Base-by-base conservation (phyloP, 2,329 filamentous ascomycete species). In the Fusarium nanum region DNA sequence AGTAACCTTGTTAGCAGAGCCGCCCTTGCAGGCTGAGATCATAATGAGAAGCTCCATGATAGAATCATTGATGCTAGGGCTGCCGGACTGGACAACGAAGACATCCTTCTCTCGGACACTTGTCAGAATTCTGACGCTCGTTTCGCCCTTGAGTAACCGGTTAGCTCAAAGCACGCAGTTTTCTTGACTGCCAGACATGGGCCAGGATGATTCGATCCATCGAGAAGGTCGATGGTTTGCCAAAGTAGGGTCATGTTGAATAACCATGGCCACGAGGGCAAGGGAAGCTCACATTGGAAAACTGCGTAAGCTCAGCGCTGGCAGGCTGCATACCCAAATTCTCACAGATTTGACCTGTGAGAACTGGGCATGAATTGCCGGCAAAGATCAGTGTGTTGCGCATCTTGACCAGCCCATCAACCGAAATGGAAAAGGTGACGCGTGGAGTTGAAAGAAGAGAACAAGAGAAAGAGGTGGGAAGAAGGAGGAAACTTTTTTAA, bases 1-100 rank as follows among this genome's bases (percentile, higher is more conserved):
- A 75, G 95, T 98, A 78, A 98, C 92, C 77, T 96, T 97, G 84
- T 94, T 97, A 68, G 96, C 93, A 57, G 96, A 98, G 72, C 95
- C 96, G 77, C 96, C 94, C 82, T 98, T 98, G 87, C 96, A 99
- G 74, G 96, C 96, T 72, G 93, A 96, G 76, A 98, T 98, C 93
- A 99, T 97, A 82, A 99, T 98, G 78, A 99, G 88, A 78, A 99
- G 88, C 86, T 99, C 96, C 94, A 99, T 98, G 78, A 99, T 94
- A 77, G 93, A 97, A 83, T 99, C 96, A 81, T 99, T 99, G 86
- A 98, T 97, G 83, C 92, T 93, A 78, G 90, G 87, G 83, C 96
- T 98, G 71, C 96, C 96, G 68, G 95, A 98, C 85, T 99, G 96
- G 66, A 99, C 92, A 79, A 99, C 95, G 81, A 98, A 99, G 76